A percentile compares a stretch with the other conserved stretches of the same genome.
These are phyloP conservation scores for Cryptosporidium ubiquitum DNA, from an alignment of 169 alveolate species.

Conservation along the genomic window DNA sequence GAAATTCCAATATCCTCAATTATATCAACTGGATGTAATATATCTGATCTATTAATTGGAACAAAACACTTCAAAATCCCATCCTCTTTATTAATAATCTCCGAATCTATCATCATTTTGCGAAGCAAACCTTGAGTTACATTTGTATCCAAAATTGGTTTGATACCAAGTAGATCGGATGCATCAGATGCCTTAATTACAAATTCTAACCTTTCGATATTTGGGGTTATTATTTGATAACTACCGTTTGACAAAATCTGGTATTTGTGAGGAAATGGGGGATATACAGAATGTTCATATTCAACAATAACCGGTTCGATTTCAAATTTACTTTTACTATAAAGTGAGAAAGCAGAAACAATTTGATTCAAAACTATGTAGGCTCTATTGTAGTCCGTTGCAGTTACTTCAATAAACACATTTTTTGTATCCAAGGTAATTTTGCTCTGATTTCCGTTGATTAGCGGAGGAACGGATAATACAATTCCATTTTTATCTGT, in stretches of 20 bases:
- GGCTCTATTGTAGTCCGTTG: slow-evolving; percentile 84
- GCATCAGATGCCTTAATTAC: slow-evolving; percentile 76
- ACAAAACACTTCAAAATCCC: slow-evolving; percentile 79
- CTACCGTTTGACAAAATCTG: neutral
- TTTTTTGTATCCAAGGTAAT: slow-evolving; percentile 94
- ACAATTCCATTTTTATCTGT: slow-evolving; percentile 91
- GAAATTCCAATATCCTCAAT: slow-evolving; percentile 97
- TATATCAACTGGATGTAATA: slow-evolving; percentile 95
- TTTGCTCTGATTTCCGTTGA: slow-evolving; percentile 95
- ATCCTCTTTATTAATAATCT: slow-evolving; percentile 48
- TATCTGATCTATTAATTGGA: slow-evolving; percentile 93
- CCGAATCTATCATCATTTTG: slow-evolving; percentile 83
- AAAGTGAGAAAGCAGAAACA: slow-evolving; percentile 86
- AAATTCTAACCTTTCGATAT: slow-evolving; percentile 2
- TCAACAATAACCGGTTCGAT: slow-evolving; percentile 87
- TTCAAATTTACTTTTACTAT: slow-evolving; percentile 80
- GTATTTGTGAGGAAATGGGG: slow-evolving; percentile 27
- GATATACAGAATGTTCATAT: slow-evolving; percentile 36
- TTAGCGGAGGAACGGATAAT: slow-evolving; percentile 98
- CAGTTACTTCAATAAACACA: slow-evolving; percentile 96
- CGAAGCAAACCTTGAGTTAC: slow-evolving; percentile 38
- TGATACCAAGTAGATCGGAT: slow-evolving; percentile 73
- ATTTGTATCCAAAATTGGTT: neutral
- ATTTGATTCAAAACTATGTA: slow-evolving; percentile 79
- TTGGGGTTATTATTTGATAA: slow-evolving; percentile 34